Evolutionary conservation across 2,329 filamentous ascomycete genomes (phyloP), one percentile per base, ranked within the genome.

Genomic region (Thermoascus crustaceus): DNA sequence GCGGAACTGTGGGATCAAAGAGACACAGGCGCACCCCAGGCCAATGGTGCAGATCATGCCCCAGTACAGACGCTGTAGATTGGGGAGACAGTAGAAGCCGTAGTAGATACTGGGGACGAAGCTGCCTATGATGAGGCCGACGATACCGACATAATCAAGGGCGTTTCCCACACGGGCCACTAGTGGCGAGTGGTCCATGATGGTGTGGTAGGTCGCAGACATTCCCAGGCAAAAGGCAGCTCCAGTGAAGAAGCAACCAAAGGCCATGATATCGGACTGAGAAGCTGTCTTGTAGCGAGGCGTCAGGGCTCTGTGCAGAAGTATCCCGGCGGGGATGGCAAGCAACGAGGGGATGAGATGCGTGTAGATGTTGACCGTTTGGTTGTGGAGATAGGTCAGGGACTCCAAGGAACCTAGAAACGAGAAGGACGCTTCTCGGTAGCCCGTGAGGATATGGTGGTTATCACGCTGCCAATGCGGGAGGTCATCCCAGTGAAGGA

Each of bases 71-170:
- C 66, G 69, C 64, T 86, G 77, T 50, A 89, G 57, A 5, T 58
- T 51, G 3, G 78, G 75, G 43, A 79, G 66, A 52, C 81, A 86
- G 50, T 76, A 85, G 57, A 94, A 86, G 3, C 82, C 87, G 59
- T 93, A 94, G 60, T 85, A 91, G 40, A 98, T 61, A 32, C 84
- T 82, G 2, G 91, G 88, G 30, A 96, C 76, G 54, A 89, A 94
- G 56, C 82, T 89, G 5, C 91, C 91, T 47, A 89, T 84, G 40
- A 96, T 96, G 47, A 98, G 67, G 32, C 80, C 76, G 19, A 96
- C 85, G 48, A 98, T 98, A 5, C 91, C 91, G 4, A 89, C 76
- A 57, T 98, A 96, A 57, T 98, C 91, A 38, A 96, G 67, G 59
- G 94, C 85, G 58, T 96, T 96, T 7, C 88, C 88, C 68, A 86